Base-by-base conservation (phyloP, 106 monocot species). In the Gastrodia elata region DNA sequence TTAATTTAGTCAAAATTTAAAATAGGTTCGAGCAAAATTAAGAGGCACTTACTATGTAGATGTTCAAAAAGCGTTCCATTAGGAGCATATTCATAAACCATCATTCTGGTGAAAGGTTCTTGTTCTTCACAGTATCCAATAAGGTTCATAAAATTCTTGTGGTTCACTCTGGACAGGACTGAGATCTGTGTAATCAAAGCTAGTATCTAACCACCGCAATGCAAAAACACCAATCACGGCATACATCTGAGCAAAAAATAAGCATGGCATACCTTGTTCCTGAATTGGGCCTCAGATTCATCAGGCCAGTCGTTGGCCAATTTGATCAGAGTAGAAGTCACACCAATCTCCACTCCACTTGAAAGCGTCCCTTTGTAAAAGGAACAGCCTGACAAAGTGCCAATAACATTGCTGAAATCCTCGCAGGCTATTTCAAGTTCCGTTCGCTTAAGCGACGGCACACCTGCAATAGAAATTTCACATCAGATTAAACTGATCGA, bases 351-450 rank as follows among this genome's bases (percentile, higher is more conserved):
- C n/a, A 85, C 82, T 55, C 95, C 95, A 76, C 76, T 92, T 25
- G 95, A 92, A 25, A 96, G 80, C 56, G 87, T 96, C 48, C 95
- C 95, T 74, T 96, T 96, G 75, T 96, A 96, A 40, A 96, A 24
- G 42, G 69, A 82, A 68, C 81, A 80, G 38, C 85, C 84, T 11
- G 77, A 77, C 38, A 89, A 75, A 71, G 81, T 57, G 70, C 82
- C 89, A 39, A 96, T 78, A 26, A 96, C 76, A 48, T 96, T 96
- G 79, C 95, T 96, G 75, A 96, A 96, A 84, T 81, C 83, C 76
- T 96, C 95, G 81, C 95, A 89, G 39, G 95, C 95, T 30, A 74
- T 41, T 75, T 89, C 80, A 59, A 96, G 78, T 83, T 96, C 92
- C 2, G 81, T 70, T 30, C 84, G 70, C 49, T 71, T 87, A n/a